Conservation (phyloP, 202 grass and related monocot species). For the Digitaria exilis region DNA sequence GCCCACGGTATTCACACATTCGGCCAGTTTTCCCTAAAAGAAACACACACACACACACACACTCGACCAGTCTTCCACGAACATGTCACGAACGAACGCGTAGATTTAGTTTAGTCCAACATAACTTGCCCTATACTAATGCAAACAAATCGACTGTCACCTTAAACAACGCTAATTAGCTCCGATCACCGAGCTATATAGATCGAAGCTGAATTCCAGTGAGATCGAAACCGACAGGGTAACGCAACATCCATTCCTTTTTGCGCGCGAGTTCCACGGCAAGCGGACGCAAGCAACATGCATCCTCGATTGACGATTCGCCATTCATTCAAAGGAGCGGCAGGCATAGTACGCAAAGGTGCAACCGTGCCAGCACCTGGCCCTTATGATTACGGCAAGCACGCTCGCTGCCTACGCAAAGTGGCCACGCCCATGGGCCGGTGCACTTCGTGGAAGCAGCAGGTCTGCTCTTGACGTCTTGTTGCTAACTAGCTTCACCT, state of each 20-base stretch:
- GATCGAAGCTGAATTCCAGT: background rate
- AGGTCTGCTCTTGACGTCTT: background rate
- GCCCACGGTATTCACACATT: too few relatives aligned
- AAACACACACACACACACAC: too few relatives aligned
- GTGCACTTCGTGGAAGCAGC: background rate
- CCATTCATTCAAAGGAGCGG: background rate
- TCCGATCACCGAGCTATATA: background rate
- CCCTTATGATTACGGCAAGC: slow-evolving; percentile 6
- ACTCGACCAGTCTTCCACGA: too few relatives aligned
- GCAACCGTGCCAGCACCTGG: background rate
- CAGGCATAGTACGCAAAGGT: slow-evolving; percentile 31
- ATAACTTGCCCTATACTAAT: too few relatives aligned
- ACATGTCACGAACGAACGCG: too few relatives aligned
- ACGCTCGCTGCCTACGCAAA: slow-evolving; percentile 26
- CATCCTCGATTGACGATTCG: background rate
- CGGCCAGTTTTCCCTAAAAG: too few relatives aligned
- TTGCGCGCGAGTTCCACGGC: background rate
- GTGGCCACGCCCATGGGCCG: background rate
- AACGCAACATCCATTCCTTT: background rate
- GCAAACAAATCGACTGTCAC: too few relatives aligned
- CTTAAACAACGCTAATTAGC: too few relatives aligned
- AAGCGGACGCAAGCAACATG: background rate
- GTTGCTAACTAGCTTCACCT: background rate
- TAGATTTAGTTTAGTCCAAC: too few relatives aligned
- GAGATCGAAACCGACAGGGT: background rate